Evolutionary conservation across 108 stramenopile genomes (phyloP).

Genomic region (Nitzschia sp.): DNA sequence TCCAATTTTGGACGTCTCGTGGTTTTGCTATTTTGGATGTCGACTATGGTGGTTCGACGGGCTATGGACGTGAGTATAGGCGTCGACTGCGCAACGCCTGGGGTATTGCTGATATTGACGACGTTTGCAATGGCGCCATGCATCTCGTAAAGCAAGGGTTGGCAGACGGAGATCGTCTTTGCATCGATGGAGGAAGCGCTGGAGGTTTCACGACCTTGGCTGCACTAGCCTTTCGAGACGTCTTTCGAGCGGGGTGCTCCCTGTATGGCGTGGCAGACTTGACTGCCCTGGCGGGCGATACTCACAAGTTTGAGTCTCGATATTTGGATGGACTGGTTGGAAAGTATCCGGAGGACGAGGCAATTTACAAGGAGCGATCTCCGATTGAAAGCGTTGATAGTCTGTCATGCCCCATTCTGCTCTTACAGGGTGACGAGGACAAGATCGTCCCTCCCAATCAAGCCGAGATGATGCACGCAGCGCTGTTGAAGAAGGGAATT

Average conservation of each 20-base stretch:
- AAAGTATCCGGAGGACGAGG: slow-evolving; percentile 63
- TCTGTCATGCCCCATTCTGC: slow-evolving; percentile 71
- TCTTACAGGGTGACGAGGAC: slow-evolving; percentile 82
- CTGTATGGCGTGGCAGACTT: slow-evolving; percentile 81
- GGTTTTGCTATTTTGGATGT: slow-evolving; percentile 88
- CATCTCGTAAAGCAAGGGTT: slow-evolving; percentile 62
- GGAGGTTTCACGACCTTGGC: slow-evolving; percentile 86
- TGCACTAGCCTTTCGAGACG: slow-evolving; percentile 64
- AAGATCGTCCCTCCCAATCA: slow-evolving; percentile 88
- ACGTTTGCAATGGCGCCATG: slow-evolving; percentile 71
- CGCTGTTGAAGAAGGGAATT: slow-evolving; percentile 63
- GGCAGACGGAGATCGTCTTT: slow-evolving; percentile 62
- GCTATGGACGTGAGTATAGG: slow-evolving; percentile 79
- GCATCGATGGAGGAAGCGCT: slow-evolving; percentile 86
- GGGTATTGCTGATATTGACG: slow-evolving; percentile 84
- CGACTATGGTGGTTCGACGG: slow-evolving; percentile 82
- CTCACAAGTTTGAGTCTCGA: slow-evolving; percentile 84
- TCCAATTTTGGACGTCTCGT: slow-evolving; percentile 83
- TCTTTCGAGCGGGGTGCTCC: slow-evolving; percentile 79
- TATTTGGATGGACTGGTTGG: slow-evolving; percentile 84
- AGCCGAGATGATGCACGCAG: slow-evolving; percentile 78
- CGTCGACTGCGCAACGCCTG: slow-evolving; percentile 61
- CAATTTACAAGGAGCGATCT: slow-evolving; percentile 66
- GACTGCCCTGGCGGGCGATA: slow-evolving; percentile 70
- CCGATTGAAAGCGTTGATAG: slow-evolving; percentile 72